A percentile compares a stretch with the other conserved stretches of the same genome.
Evolutionary conservation across 805 yeast genomes (phyloP).

Genomic region (Cyberlindnera subsufficiens): DNA sequence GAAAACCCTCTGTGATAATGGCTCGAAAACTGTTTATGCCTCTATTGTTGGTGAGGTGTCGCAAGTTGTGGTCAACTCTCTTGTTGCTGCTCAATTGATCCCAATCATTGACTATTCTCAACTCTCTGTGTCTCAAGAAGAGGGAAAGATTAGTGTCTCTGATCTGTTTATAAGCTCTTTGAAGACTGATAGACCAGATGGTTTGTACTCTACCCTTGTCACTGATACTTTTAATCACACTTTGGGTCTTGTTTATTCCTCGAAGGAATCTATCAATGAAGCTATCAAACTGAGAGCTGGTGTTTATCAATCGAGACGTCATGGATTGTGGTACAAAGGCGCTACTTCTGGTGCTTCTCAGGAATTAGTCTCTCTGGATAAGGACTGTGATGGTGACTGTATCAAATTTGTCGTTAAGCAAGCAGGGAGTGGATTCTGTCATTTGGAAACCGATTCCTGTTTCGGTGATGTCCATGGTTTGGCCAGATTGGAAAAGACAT

Average conservation of each 20-base stretch:
- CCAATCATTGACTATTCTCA: conserved; percentile 18
- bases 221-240: conserved; percentile 63
- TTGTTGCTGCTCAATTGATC: conserved; percentile 18
- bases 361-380: conserved; percentile 53
- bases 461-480: conserved; percentile 72
- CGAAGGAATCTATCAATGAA: conserved; percentile 70
- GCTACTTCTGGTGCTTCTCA: conserved; percentile 96
- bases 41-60: conserved; percentile 6
- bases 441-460: conserved; percentile 74
- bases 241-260: conserved; percentile 88
- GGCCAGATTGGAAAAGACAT: conserved; percentile 57
- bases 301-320: conserved; percentile 88
- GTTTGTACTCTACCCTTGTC: conserved; percentile 79
- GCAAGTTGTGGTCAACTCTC: conserved; percentile 12
- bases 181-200: conserved; percentile 81
- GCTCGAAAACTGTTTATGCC: conserved; percentile 14
- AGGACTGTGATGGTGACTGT: conserved; percentile 93
- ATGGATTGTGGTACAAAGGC: conserved; percentile 95
- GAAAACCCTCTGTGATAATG: conserved; percentile 13
- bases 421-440: conserved; percentile 88
- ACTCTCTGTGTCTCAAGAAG: conserved; percentile 14
- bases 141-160: conserved; percentile 29
- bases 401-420: conserved; percentile 83
- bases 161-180: conserved; percentile 45
- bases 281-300: conserved; percentile 81